phyloP scores from a whole-genome alignment of 1,284 basidiomycete genomes.

The Ganoderma boninense region DNA sequence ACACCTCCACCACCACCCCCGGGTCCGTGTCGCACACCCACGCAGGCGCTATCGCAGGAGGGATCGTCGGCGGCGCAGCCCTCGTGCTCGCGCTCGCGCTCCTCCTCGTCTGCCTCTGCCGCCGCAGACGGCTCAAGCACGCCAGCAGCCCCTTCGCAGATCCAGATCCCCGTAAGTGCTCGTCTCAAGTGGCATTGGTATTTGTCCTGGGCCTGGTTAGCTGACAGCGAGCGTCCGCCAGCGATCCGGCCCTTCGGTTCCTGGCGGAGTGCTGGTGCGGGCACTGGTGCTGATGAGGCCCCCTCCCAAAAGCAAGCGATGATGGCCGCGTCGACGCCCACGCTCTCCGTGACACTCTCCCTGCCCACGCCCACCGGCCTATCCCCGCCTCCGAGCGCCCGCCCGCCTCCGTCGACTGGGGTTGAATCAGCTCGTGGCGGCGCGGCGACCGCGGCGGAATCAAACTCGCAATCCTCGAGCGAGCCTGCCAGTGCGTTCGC shows the following conservation, averaged over 20 bases:
- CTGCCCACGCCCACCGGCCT: not conserved
- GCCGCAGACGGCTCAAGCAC: not conserved
- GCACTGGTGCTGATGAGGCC: no score
- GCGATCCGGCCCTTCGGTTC: not conserved
- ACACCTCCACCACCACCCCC: no score
- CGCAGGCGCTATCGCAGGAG: not conserved
- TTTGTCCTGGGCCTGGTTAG: no score
- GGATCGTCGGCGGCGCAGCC: not conserved
- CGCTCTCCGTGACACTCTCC: not conserved
- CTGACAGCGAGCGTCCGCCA: not conserved
- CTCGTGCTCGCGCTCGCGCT: not conserved
- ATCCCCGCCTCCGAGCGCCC: not conserved
- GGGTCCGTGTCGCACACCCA: not conserved
- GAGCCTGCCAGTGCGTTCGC: no score
- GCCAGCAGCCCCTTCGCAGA: not conserved
- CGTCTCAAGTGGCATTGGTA: not conserved
- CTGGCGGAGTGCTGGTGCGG: not conserved
- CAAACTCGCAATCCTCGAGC: no score
- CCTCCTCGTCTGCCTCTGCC: not conserved
- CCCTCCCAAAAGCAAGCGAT: not conserved
- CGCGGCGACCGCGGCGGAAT: not conserved
- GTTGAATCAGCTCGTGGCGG: not conserved
- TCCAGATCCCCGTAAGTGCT: not conserved
- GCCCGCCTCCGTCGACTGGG: no score
- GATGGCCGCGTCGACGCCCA: not conserved